Evolutionary conservation across 2,329 filamentous ascomycete genomes (phyloP), one percentile per base, ranked within the genome.

Genomic region (Nigrospora oryzae): DNA sequence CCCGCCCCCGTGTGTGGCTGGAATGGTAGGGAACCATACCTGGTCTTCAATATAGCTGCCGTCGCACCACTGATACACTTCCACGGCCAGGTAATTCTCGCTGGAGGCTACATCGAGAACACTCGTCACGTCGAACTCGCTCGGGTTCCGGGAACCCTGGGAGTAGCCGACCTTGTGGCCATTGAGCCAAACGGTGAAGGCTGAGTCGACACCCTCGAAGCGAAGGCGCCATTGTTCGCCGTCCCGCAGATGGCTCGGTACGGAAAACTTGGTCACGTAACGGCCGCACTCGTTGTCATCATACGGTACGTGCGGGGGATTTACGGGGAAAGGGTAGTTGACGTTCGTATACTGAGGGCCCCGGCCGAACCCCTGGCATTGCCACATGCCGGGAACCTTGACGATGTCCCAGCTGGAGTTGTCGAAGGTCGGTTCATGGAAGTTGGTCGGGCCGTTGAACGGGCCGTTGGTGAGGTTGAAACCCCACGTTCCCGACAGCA

Each of bases 131-230:
- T 89, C 84, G 50, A 88, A 89, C 51, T 89, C 85, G 28, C 77
- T 77, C 0, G 85, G 79, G 49, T 89, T 88, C 16, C 85, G 71
- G 5, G 80, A 79, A 1, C 84, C 85, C 56, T 89, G 84, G 1
- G 79, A 80, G 56, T 89, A 89, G 1, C 85, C 85, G 8, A 87
- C 73, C 39, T 81, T 67, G 11, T 67, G 63, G 0, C 82, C 81
- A 54, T 89, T 89, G 4, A 89, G 57, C 74, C 79, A 88, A 2
- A 87, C 68, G 51, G 84, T 79, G 51, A 84, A 89, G 0, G 84
- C 78, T 38, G 81, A 77, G 55, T 89, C 84, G 0, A 89, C 84
- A 0, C 85, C 85, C 52, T 89, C 84, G 46, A 89, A 89, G 4
- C 84, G 70, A 5, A 89, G 63, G n/a, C 83, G 68, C 13, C 84